Percentiles rank a stretch among this genome's conserved stretches.
Evolutionary conservation across 139 green algal genomes (phyloP).

Genomic region (Coelastrella sp.): DNA sequence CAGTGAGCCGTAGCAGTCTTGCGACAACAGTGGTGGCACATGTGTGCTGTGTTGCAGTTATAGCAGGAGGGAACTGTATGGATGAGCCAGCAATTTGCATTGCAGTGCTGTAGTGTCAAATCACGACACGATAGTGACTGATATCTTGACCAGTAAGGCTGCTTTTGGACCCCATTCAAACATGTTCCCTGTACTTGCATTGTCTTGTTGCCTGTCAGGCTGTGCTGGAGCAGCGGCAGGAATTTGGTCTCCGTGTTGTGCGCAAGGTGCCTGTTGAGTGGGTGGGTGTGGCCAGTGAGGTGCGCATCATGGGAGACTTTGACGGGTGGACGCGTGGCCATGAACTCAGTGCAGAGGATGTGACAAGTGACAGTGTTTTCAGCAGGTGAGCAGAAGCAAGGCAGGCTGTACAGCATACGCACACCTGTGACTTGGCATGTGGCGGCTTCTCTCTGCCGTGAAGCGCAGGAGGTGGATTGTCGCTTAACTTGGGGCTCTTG

Average conservation of each 20-base stretch:
- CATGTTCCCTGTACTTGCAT: background rate
- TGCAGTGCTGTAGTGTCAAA: no score
- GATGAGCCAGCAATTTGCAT: no score
- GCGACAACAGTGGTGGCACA: no score
- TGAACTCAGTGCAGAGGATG: slow-evolving; percentile 60
- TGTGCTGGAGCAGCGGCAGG: slow-evolving; percentile 51
- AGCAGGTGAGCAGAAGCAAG: slow-evolving; percentile 18
- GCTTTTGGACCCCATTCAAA: background rate
- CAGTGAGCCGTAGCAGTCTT: background rate
- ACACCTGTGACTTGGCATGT: no score
- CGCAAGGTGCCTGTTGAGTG: slow-evolving; percentile 66
- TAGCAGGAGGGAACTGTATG: no score
- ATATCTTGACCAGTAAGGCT: no score
- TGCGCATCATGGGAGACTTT: slow-evolving; percentile 71
- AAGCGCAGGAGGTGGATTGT: no score
- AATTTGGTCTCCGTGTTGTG: slow-evolving; percentile 56
- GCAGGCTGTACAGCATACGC: background rate
- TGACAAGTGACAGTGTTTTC: slow-evolving; percentile 65
- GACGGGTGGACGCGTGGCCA: slow-evolving; percentile 76
- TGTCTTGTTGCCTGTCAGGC: slow-evolving; percentile 14
- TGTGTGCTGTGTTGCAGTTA: no score
- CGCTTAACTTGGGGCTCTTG: no score
- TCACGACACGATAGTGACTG: no score
- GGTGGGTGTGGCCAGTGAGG: slow-evolving; percentile 67
- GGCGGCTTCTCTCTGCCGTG: no score